phyloP scores from a whole-genome alignment of 176 grass and related monocot genomes.

The Hordeum marinum region DNA sequence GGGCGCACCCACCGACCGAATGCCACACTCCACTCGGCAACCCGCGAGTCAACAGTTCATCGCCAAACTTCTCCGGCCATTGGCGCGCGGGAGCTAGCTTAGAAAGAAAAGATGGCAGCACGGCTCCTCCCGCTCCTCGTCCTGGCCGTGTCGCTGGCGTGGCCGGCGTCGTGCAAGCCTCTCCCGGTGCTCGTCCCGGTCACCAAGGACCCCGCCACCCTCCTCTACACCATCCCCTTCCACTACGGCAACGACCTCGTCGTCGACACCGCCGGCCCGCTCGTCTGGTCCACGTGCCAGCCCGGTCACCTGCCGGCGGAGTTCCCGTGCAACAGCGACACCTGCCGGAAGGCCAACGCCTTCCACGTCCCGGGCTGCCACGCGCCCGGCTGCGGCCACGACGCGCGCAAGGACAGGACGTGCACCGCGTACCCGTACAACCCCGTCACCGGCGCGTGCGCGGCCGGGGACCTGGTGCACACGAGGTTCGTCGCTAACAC shows the following conservation, averaged over 20 bases:
- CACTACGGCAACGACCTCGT: not conserved
- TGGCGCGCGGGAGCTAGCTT: not conserved
- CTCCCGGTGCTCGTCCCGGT: conserved; percentile 7
- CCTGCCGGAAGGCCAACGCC: not conserved
- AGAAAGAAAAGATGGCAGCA: not conserved
- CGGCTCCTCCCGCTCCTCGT: not conserved
- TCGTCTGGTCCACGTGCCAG: conserved; percentile 36
- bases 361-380: not conserved
- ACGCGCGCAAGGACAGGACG: not conserved
- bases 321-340: not conserved
- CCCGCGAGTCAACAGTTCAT: not conserved
- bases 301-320: not conserved
- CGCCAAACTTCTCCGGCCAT: not conserved
- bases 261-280: conserved; percentile 22
- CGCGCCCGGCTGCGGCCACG: not conserved
- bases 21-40: not conserved
- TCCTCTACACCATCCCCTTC: conserved; percentile 29
- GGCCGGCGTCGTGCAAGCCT: not conserved
- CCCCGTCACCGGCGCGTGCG: conserved; percentile 31
- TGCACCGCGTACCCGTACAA: conserved; percentile 29
- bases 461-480: conserved; percentile 12
- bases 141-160: not conserved
- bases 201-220: conserved; percentile 18
- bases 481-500: conserved; percentile 16
- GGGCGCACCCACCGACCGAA: not conserved